Evolutionary conservation across 1,284 basidiomycete species (phyloP), one percentile per base, ranked within the genome.

Genomic region (Blastosporella zonata): DNA sequence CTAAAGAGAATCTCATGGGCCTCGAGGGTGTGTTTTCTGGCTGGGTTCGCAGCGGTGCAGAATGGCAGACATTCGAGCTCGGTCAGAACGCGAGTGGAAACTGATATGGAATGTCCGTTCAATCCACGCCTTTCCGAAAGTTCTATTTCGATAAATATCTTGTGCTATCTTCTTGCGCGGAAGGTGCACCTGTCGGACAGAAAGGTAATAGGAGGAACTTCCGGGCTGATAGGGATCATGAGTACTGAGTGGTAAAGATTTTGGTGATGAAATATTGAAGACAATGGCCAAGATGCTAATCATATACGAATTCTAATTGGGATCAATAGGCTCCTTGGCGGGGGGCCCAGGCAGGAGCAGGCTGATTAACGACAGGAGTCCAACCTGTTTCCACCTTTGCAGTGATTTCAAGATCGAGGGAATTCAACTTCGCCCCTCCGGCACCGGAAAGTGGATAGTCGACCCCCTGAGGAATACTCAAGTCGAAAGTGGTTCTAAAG

Each of bases 31-130:
- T 76, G 1, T 84, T 90, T 54, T 60, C 61, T 35, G 84, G 81
- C 13, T 90, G 87, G 87, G 62, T 84, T 27, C 70, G 69, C 17
- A 77, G 74, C 45, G 81, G 81, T 1, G 52, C 56, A 38, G 56
- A 58, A 43, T 81, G 74, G 69, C 80, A 86, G 56, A 65, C 52
- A n/a, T 86, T 87, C 47, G 61, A 65, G 25, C 34, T 52, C n/a
- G 9, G 12, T 9, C 34, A 45, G 8, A n/a, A 21, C 29, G 36
- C 31, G n/a, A n/a, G n/a, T n/a, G n/a, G n/a, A n/a, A n/a, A n/a
- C n/a, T n/a, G n/a, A n/a, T n/a, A n/a, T n/a, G n/a, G n/a, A n/a
- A n/a, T n/a, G n/a, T n/a, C n/a, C n/a, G n/a, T n/a, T n/a, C n/a
- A n/a, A n/a, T n/a, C n/a, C n/a, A n/a, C n/a, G n/a, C n/a, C n/a